Conservation (phyloP, 2,329 filamentous ascomycete species). For the Salinomyces thailandicus region DNA sequence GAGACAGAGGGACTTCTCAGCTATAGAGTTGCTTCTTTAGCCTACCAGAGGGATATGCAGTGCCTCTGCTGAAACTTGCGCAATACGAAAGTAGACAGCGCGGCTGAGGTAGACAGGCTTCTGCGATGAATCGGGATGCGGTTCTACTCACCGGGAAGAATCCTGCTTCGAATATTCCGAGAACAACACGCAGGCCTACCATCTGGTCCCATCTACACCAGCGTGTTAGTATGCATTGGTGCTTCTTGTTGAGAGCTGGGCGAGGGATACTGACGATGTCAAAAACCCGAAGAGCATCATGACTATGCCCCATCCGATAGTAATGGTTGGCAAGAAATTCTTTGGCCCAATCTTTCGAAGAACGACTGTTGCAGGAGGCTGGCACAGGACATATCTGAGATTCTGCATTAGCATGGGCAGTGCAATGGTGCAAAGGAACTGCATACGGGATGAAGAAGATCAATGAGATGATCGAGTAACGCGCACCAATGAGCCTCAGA, state of each 20-base stretch:
- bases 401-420: neutral
- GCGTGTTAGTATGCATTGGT: too few species aligned
- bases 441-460: conserved; percentile 55
- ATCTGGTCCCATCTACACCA: conserved; percentile 27
- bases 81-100: too few species aligned
- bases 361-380: conserved; percentile 59
- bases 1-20: too few species aligned
- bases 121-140: too few species aligned
- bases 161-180: conserved; percentile 38
- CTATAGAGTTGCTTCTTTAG: neutral
- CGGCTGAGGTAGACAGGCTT: too few species aligned
- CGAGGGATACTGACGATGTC: conserved; percentile 39
- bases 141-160: conserved; percentile 26
- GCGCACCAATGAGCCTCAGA: conserved; percentile 21
- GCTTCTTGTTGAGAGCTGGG: too few species aligned
- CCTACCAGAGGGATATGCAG: neutral
- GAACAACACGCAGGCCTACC: conserved; percentile 46
- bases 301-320: conserved; percentile 47
- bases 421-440: neutral
- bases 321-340: conserved; percentile 26
- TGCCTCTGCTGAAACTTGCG: too few species aligned
- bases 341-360: conserved; percentile 52
- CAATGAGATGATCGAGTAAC: conserved; percentile 31
- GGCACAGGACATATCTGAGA: conserved; percentile 57
- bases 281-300: conserved; percentile 58